phyloP scores from a whole-genome alignment of 108 stramenopile genomes.

The Schizochytrium sp. region DNA sequence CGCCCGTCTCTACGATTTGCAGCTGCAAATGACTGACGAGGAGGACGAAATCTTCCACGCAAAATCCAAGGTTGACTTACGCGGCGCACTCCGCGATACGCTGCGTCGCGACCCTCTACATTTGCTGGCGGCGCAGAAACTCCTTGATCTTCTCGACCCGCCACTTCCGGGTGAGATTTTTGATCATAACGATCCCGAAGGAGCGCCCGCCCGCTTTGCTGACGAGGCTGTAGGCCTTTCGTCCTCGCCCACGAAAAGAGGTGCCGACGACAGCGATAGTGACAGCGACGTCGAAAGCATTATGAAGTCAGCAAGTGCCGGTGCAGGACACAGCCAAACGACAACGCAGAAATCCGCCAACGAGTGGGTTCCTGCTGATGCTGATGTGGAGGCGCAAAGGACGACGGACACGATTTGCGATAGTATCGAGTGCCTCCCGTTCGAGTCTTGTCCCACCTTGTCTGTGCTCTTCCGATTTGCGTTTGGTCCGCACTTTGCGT shows the following conservation, averaged over 20 bases:
- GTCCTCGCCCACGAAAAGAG: too few species aligned
- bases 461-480: not conserved
- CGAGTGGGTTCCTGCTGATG: not conserved
- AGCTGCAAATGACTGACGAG: conserved; percentile 11
- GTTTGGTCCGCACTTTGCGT: not conserved
- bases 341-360: too few species aligned
- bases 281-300: not conserved
- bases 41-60: not conserved
- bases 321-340: not conserved
- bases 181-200: too few species aligned
- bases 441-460: not conserved
- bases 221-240: too few species aligned
- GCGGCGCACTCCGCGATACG: not conserved
- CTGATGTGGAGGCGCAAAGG: not conserved
- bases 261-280: too few species aligned
- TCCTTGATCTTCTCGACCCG: not conserved
- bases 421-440: not conserved
- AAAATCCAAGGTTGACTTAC: not conserved
- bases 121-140: not conserved
- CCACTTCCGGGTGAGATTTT: not conserved
- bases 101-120: not conserved
- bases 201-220: too few species aligned
- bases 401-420: not conserved
- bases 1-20: not conserved
- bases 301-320: not conserved